Evolutionary conservation across 2,329 filamentous ascomycete species (phyloP).

Genomic region (Aspergillus chevalieri): DNA sequence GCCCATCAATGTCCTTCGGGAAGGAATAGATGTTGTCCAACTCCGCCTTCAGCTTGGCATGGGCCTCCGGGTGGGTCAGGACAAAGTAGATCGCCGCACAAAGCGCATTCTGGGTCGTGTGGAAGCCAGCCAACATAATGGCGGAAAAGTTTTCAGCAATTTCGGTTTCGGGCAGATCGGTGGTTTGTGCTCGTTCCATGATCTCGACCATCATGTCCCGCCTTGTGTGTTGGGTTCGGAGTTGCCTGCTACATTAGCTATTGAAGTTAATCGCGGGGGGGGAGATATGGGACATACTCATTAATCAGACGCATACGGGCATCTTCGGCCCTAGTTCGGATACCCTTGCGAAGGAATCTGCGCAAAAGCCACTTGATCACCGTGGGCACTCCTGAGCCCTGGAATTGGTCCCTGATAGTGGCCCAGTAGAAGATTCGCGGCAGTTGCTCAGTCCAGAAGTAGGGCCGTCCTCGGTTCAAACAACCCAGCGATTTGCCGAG

Average conservation of each 20-base stretch:
- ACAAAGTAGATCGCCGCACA: conserved; percentile 23
- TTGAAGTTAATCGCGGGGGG: background rate
- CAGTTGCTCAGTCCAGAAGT: conserved; percentile 22
- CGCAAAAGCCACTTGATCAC: conserved; percentile 22
- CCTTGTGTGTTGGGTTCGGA: conserved; percentile 14
- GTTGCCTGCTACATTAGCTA: conserved; percentile 10
- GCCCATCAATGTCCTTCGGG: conserved; percentile 13
- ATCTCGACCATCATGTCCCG: conserved; percentile 24
- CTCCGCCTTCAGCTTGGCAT: conserved; percentile 13
- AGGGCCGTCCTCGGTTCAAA: conserved; percentile 16
- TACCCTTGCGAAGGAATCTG: conserved; percentile 18
- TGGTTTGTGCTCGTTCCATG: conserved; percentile 14
- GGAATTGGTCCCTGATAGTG: conserved; percentile 19
- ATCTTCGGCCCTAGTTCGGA: conserved; percentile 14
- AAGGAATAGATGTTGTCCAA: conserved; percentile 12
- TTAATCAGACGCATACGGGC: conserved; percentile 20
- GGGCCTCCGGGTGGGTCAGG: conserved; percentile 16
- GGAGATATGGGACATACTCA: conserved; percentile 9
- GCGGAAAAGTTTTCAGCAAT: conserved; percentile 23
- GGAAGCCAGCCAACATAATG: conserved; percentile 23
- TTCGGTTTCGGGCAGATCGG: conserved; percentile 13
- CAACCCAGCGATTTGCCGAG: conserved; percentile 20
- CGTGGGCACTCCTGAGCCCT: conserved; percentile 20
- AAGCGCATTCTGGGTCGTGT: conserved; percentile 21
- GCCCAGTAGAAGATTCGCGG: conserved; percentile 23